phyloP scores from a whole-genome alignment of 140 eudicot genomes.

The Senecio squalidus region DNA sequence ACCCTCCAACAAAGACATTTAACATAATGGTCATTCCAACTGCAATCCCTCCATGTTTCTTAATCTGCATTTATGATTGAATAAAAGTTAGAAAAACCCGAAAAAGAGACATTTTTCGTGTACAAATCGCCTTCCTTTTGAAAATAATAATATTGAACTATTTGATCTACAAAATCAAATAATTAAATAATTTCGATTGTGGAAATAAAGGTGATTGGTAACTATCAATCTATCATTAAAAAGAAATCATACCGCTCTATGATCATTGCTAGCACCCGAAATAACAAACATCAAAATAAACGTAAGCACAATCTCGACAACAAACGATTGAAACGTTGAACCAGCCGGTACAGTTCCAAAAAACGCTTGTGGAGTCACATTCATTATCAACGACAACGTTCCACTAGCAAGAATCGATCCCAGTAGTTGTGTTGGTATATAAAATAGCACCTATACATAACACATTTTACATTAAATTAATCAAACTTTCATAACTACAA shows the following conservation, averaged over 20 bases:
- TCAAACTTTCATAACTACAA: too few species aligned
- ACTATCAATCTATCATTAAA: neutral
- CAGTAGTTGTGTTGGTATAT: conserved; percentile 44
- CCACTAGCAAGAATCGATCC: conserved; percentile 70
- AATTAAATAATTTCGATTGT: neutral
- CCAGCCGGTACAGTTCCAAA: conserved; percentile 72
- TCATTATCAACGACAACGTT: conserved; percentile 39
- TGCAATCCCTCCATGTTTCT: conserved; percentile 58
- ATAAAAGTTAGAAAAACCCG: neutral
- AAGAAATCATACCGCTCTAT: conserved; percentile 47
- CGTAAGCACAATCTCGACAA: conserved; percentile 61
- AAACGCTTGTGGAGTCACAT: conserved; percentile 44
- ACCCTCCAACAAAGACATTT: conserved; percentile 88
- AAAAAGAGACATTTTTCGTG: too few species aligned
- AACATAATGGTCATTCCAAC: conserved; percentile 85
- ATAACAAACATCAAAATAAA: conserved; percentile 80
- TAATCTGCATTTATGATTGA: conserved; percentile 33
- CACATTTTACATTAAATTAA: neutral
- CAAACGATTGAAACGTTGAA: conserved; percentile 49
- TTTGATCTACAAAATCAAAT: neutral
- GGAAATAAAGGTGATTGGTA: neutral
- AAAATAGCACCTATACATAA: conserved; percentile 38
- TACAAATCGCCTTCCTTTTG: too few species aligned
- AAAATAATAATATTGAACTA: too few species aligned
- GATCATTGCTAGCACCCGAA: conserved; percentile 62